These are phyloP conservation scores for Leishmania gerbilli DNA, from an alignment of 208 protist species.

Conservation along the genomic window DNA sequence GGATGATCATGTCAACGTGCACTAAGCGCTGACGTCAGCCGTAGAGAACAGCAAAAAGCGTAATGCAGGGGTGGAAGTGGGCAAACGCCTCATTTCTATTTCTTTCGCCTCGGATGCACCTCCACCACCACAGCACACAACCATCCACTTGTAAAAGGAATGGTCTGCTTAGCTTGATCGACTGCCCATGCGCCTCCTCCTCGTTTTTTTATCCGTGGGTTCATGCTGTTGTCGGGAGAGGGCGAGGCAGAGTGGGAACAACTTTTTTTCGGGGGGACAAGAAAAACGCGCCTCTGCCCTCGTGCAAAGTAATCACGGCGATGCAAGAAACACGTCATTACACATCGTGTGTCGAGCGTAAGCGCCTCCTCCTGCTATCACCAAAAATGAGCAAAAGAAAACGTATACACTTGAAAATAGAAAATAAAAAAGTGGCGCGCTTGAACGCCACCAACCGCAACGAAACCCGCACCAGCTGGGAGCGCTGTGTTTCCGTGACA, in stretches of 20 bases:
- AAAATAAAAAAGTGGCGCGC: background rate
- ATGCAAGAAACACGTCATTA: background rate
- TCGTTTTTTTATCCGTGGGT: background rate
- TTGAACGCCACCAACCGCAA: background rate
- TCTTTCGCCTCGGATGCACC: background rate
- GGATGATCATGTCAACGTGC: background rate
- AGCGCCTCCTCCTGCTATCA: background rate
- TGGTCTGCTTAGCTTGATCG: background rate
- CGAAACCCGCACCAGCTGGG: background rate
- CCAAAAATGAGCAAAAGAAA: background rate
- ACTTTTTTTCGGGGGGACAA: background rate
- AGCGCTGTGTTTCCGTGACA: background rate
- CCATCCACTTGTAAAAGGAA: background rate
- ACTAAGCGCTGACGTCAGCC: background rate
- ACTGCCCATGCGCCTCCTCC: background rate
- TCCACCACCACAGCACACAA: background rate
- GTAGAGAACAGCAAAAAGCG: background rate
- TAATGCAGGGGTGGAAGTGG: background rate
- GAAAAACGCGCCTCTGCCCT: background rate
- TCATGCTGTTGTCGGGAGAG: background rate
- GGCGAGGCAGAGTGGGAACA: background rate
- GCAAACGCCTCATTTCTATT: background rate
- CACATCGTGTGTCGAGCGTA: background rate
- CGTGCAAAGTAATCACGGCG: background rate
- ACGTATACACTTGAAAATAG: background rate